Percentiles rank a stretch among this genome's conserved stretches.
These are phyloP conservation scores for Furcasterigmium sp. DNA, from an alignment of 2,329 filamentous ascomycete species.

Conservation along the genomic window DNA sequence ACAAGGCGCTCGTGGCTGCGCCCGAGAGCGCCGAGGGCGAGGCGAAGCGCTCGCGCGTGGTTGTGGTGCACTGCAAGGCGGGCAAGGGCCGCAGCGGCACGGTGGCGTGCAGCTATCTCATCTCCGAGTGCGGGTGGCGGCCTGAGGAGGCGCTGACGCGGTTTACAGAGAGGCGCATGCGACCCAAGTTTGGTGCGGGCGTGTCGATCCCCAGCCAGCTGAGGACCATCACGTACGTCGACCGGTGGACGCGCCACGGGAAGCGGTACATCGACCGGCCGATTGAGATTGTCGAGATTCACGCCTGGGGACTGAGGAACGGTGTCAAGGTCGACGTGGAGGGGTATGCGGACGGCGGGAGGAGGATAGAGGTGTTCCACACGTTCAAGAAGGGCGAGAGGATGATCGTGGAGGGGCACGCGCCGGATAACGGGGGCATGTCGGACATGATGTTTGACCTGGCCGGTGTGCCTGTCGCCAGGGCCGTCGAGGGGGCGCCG, in stretches of 20 bases:
- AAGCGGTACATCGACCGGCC: constrained; percentile 80
- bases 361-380: constrained; percentile 78
- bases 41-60: constrained; percentile 54
- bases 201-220: constrained; percentile 92
- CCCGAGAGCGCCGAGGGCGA: constrained; percentile 18
- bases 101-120: constrained; percentile 81
- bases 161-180: constrained; percentile 80
- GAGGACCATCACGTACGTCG: constrained; percentile 82
- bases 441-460: constrained; percentile 50
- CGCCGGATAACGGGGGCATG: constrained; percentile 42
- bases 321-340: constrained; percentile 85
- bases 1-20: constrained; percentile 16
- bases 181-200: constrained; percentile 79
- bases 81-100: constrained; percentile 93
- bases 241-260: constrained; percentile 70
- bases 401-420: constrained; percentile 56
- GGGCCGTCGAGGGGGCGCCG: constrained; percentile 7
- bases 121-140: constrained; percentile 70
- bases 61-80: constrained; percentile 94
- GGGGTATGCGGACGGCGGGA: constrained; percentile 84
- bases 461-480: constrained; percentile 27
- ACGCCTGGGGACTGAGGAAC: constrained; percentile 81
- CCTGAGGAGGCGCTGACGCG: constrained; percentile 46
- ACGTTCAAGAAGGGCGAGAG: constrained; percentile 72
- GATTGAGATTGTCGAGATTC: constrained; percentile 82